Evolutionary conservation across 805 yeast species (phyloP).

Genomic region (Jamesozyma hellenica): DNA sequence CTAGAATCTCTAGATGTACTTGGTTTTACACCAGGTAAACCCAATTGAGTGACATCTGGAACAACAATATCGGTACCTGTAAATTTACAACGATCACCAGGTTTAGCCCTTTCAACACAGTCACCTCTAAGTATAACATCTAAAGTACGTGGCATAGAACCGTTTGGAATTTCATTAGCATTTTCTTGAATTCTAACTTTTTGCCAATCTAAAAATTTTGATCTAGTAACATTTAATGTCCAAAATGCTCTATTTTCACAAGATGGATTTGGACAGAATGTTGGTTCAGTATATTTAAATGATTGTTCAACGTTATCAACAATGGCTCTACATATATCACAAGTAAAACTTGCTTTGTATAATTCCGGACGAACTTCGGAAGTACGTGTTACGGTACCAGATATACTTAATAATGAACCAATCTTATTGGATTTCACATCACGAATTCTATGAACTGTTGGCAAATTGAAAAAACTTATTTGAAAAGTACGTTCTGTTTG

Average conservation of each 20-base stretch:
- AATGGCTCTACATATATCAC: conserved; percentile 77
- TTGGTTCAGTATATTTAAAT: conserved; percentile 90
- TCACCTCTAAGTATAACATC: conserved; percentile 92
- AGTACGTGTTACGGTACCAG: conserved; percentile 94
- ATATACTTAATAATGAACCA: conserved; percentile 72
- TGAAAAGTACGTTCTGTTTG: conserved; percentile 71
- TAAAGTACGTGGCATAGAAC: conserved; percentile 95
- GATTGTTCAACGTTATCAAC: conserved; percentile 87
- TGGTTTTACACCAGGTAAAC: conserved; percentile 91
- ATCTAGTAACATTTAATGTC: conserved; percentile 74
- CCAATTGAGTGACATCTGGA: conserved; percentile 89
- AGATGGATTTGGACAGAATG: conserved; percentile 76
- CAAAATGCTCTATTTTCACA: conserved; percentile 82
- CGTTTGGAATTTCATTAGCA: conserved; percentile 93
- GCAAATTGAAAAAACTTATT: conserved; percentile 79
- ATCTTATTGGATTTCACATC: conserved; percentile 84
- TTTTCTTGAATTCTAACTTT: conserved; percentile 91
- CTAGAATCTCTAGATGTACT: conserved; percentile 61
- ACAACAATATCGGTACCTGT: conserved; percentile 92
- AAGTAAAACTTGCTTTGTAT: conserved; percentile 74
- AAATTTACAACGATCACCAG: conserved; percentile 90
- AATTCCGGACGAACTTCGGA: conserved; percentile 95
- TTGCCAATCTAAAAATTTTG: conserved; percentile 94
- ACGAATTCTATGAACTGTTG: conserved; percentile 72
- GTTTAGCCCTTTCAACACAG: conserved; percentile 89